Evolutionary conservation across 495 filamentous ascomycete genomes (phyloP).

Genomic region (Talaromyces borbonicus): DNA sequence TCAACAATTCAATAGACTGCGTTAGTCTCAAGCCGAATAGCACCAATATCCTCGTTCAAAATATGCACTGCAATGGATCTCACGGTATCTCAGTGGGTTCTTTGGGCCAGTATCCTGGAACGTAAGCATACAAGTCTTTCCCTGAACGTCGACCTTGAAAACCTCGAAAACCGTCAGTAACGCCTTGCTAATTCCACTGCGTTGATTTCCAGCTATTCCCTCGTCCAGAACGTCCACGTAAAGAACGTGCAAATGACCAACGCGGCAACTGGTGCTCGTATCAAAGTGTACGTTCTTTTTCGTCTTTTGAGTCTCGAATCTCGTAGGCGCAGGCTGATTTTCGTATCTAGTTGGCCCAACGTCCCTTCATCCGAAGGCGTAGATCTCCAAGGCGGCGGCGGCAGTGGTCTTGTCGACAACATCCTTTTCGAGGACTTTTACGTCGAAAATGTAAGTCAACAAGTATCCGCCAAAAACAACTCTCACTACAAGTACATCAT

Average conservation of each 20-base stretch:
- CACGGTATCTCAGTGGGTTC: constrained; percentile 66
- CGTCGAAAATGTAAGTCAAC: constrained; percentile 49
- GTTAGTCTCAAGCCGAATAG: constrained; percentile 74
- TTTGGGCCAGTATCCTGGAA: constrained; percentile 54
- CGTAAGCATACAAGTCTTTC: too few species aligned
- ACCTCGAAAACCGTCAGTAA: too few species aligned
- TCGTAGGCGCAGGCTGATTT: too few species aligned
- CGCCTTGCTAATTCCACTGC: too few species aligned
- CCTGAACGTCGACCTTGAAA: too few species aligned
- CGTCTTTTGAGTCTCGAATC: too few species aligned
- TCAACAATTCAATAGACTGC: constrained; percentile 37
- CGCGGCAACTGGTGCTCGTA: constrained; percentile 38
- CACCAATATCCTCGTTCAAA: constrained; percentile 64
- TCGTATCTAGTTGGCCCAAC: constrained; percentile 63
- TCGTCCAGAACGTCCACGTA: constrained; percentile 54
- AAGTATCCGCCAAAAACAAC: too few species aligned
- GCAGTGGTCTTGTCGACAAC: constrained; percentile 43
- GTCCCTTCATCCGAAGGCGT: constrained; percentile 36
- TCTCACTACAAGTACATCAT: too few species aligned
- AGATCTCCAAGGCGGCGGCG: constrained; percentile 53
- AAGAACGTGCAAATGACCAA: constrained; percentile 61
- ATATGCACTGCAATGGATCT: constrained; percentile 59
- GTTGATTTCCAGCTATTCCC: too few species aligned
- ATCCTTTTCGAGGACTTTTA: constrained; percentile 48
- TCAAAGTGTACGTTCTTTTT: background rate